Evolutionary conservation across 179 eudicot species (phyloP).

Genomic region (Vitellaria paradoxa): DNA sequence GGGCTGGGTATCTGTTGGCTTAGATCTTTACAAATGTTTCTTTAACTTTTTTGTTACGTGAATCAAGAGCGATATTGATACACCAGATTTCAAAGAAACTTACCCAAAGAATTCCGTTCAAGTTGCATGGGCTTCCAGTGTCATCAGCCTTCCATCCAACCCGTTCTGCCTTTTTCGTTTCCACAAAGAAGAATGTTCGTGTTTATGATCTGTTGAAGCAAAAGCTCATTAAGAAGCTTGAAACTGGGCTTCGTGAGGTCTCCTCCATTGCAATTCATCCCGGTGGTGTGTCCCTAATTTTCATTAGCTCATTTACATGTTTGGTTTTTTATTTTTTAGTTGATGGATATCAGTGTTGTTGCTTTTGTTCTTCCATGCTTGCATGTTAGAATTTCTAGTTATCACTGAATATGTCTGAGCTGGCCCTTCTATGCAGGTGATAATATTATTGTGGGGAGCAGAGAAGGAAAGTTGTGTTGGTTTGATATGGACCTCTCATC

Average conservation of each 20-base stretch:
- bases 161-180: conserved; percentile 72
- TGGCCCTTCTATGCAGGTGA: conserved; percentile 58
- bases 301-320: background rate
- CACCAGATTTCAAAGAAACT: conserved; percentile 89
- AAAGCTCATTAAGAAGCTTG: conserved; percentile 79
- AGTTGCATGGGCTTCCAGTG: conserved; percentile 92
- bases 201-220: conserved; percentile 84
- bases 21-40: conserved; percentile 13
- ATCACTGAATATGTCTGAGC: background rate
- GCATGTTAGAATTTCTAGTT: background rate
- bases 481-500: conserved; percentile 99
- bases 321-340: background rate
- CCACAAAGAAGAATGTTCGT: conserved; percentile 89
- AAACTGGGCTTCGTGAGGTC: conserved; percentile 73
- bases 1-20: background rate
- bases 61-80: conserved; percentile 75
- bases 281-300: conserved; percentile 54
- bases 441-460: conserved; percentile 93
- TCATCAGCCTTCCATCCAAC: conserved; percentile 83
- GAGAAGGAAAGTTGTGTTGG: conserved; percentile 96
- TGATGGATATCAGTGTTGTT: background rate
- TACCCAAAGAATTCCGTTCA: conserved; percentile 67
- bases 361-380: background rate
- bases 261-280: conserved; percentile 91
- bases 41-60: conserved; percentile 72